Evolutionary conservation across 2,329 filamentous ascomycete genomes (phyloP).

Genomic region (Pyricularia grisea): DNA sequence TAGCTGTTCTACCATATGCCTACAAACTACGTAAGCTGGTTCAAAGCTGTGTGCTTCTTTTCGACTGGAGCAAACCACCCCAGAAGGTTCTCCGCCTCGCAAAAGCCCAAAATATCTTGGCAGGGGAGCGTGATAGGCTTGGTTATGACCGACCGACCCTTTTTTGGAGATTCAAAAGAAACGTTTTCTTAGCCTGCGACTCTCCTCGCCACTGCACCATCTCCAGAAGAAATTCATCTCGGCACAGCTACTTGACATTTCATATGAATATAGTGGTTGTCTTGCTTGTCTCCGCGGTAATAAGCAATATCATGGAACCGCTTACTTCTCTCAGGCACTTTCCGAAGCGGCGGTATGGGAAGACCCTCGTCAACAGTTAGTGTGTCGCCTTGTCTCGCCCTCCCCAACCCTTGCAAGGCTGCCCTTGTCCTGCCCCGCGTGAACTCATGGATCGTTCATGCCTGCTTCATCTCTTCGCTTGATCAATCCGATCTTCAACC

Average conservation of each 20-base stretch:
- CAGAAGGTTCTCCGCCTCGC: neutral
- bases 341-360: neutral
- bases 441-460: neutral
- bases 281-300: neutral
- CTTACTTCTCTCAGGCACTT: neutral
- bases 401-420: neutral
- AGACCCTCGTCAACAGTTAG: neutral
- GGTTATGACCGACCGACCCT: neutral
- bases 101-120: neutral
- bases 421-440: neutral
- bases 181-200: neutral
- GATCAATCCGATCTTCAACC: neutral
- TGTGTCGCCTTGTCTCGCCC: neutral
- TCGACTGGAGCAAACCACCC: neutral
- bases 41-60: neutral
- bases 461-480: neutral
- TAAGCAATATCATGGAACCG: neutral
- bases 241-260: neutral
- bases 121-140: neutral
- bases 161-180: neutral
- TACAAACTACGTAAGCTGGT: neutral
- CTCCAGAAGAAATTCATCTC: neutral
- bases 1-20: neutral
- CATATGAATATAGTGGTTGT: neutral
- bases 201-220: neutral